Evolutionary conservation across 2,329 filamentous ascomycete genomes (phyloP).

Genomic region (Aspergillus fumigatus): DNA sequence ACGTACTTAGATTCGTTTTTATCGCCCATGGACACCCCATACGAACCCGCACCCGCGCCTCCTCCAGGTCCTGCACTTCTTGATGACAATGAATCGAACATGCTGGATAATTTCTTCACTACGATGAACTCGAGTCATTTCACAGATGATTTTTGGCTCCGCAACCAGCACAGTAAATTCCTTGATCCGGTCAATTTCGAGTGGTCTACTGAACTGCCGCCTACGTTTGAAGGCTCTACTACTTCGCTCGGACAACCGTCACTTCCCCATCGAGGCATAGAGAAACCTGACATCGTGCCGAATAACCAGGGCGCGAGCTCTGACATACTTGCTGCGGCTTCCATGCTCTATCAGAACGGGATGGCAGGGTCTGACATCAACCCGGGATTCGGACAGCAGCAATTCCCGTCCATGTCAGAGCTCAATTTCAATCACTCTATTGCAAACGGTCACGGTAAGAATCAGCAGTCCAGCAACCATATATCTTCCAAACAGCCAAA

Average conservation of each 20-base stretch:
- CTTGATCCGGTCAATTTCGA: slow-evolving; percentile 28
- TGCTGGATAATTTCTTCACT: slow-evolving; percentile 49
- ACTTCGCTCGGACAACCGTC: slow-evolving; percentile 59
- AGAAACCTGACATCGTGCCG: slow-evolving; percentile 23
- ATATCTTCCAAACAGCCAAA: slow-evolving; percentile 9
- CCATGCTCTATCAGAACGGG: slow-evolving; percentile 43
- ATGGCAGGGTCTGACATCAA: slow-evolving; percentile 26
- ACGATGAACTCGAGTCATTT: slow-evolving; percentile 39
- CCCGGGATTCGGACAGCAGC: slow-evolving; percentile 27
- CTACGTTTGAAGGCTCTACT: slow-evolving; percentile 61
- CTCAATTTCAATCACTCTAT: slow-evolving; percentile 16
- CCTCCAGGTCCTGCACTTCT: slow-evolving; percentile 63
- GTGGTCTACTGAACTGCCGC: slow-evolving; percentile 52
- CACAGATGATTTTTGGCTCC: slow-evolving; percentile 36
- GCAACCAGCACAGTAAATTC: slow-evolving; percentile 25
- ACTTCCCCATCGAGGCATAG: slow-evolving; percentile 21
- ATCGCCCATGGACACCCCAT: slow-evolving; percentile 30
- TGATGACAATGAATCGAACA: slow-evolving; percentile 53
- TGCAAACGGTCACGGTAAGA: slow-evolving; percentile 16
- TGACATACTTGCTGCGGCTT: slow-evolving; percentile 56
- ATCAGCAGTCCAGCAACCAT: slow-evolving; percentile 12
- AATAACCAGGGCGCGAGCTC: slow-evolving; percentile 25
- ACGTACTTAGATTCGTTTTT: slow-evolving; percentile 30
- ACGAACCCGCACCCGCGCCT: slow-evolving; percentile 55
- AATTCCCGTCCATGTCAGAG: slow-evolving; percentile 22